Conservation (phyloP, 2,329 filamentous ascomycete genomes). For the Immersiporthe knoxdaviesiana region DNA sequence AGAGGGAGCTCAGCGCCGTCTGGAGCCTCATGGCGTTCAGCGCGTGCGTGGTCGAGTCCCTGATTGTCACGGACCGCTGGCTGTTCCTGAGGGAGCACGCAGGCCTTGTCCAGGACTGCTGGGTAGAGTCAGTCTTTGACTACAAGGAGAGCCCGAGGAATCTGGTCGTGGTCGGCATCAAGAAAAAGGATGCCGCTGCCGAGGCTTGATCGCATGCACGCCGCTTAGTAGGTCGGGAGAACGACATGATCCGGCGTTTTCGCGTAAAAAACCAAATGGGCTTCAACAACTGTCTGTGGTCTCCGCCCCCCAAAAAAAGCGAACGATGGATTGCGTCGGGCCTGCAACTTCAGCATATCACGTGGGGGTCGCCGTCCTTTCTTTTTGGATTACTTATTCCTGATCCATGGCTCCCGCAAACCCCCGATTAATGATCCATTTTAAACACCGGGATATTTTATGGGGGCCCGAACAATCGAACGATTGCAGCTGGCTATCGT, state of each 20-base stretch:
- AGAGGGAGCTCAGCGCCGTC: slow-evolving; percentile 81
- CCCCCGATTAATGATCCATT: not conserved
- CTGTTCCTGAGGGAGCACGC: slow-evolving; percentile 79
- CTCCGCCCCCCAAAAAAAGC: too few species aligned
- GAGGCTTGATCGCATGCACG: not conserved
- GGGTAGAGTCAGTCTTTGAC: slow-evolving; percentile 94
- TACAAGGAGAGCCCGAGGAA: slow-evolving; percentile 86
- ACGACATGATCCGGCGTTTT: not conserved
- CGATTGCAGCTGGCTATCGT: slow-evolving; percentile 16
- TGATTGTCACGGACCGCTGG: slow-evolving; percentile 91
- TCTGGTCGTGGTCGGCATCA: slow-evolving; percentile 89
- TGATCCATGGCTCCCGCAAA: not conserved
- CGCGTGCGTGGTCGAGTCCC: slow-evolving; percentile 82
- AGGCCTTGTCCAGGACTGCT: slow-evolving; percentile 71
- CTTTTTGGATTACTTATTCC: not conserved
- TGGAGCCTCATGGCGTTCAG: slow-evolving; percentile 98
- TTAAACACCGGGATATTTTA: not conserved
- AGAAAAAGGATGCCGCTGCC: slow-evolving; percentile 44
- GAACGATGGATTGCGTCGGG: not conserved
- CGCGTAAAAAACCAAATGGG: not conserved
- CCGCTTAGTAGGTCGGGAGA: not conserved
- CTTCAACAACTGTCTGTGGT: not conserved
- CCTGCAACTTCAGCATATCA: not conserved
- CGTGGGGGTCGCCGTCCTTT: not conserved
- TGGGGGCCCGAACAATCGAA: not conserved